These are phyloP conservation scores for Cyclotella kingstonii DNA, from an alignment of 108 stramenopile species.

Conservation along the genomic window DNA sequence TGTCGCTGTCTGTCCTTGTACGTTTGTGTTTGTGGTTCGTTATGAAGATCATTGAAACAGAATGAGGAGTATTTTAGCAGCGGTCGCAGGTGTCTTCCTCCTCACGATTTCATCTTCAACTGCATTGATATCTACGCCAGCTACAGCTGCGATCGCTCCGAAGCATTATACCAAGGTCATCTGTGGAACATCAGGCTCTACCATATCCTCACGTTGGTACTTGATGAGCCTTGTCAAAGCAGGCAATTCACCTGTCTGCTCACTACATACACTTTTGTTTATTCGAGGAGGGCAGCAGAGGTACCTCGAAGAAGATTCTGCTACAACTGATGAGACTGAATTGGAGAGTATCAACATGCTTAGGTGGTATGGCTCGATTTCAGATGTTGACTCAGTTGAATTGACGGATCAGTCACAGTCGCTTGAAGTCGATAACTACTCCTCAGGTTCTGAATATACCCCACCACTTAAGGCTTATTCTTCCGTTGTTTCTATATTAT, in stretches of 20 bases:
- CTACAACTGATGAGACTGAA: constrained; percentile 18
- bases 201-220: too few species aligned
- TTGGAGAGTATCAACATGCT: constrained; percentile 15
- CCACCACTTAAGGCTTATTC: not conserved
- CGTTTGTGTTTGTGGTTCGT: too few species aligned
- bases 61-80: too few species aligned
- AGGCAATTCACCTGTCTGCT: not conserved
- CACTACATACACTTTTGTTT: constrained; percentile 3
- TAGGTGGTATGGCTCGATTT: constrained; percentile 22
- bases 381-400: constrained; percentile 16
- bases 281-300: constrained; percentile 17
- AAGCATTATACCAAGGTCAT: too few species aligned
- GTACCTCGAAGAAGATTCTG: constrained; percentile 1
- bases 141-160: too few species aligned
- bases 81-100: too few species aligned
- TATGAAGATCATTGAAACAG: too few species aligned
- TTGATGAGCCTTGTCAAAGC: too few species aligned
- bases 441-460: not conserved
- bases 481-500: not conserved
- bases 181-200: too few species aligned
- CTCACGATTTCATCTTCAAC: too few species aligned
- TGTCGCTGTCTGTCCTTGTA: too few species aligned
- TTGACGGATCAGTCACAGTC: constrained; percentile 10
- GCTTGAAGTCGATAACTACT: constrained; percentile 6
- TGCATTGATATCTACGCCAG: too few species aligned